Evolutionary conservation across 2,329 filamentous ascomycete species (phyloP).

Genomic region (Laburnicola sp.): DNA sequence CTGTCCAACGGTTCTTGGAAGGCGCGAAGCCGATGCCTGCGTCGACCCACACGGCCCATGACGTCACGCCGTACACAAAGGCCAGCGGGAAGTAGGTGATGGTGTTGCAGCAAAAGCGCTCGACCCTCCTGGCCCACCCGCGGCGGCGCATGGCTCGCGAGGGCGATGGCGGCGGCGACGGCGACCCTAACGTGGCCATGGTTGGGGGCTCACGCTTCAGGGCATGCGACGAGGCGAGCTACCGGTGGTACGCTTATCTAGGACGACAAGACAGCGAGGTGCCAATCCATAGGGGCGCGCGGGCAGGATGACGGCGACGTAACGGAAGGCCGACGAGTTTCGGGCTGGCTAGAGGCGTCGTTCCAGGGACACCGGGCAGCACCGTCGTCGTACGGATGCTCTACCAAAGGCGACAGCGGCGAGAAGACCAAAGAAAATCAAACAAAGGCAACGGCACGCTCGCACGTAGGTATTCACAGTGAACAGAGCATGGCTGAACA

Average conservation of each 20-base stretch:
- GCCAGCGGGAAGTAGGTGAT: slow-evolving; percentile 82
- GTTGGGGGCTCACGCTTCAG: slow-evolving; percentile 21
- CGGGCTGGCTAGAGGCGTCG: slow-evolving; percentile 9
- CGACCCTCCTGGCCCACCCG: slow-evolving; percentile 68
- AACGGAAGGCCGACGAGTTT: slow-evolving; percentile 14
- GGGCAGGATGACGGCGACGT: slow-evolving; percentile 9
- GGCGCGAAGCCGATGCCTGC: slow-evolving; percentile 65
- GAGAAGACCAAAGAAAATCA: background rate
- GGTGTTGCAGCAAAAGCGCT: slow-evolving; percentile 80
- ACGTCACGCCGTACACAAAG: slow-evolving; percentile 88
- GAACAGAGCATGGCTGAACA: background rate
- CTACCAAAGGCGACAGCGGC: slow-evolving; percentile 7
- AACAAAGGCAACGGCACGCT: background rate
- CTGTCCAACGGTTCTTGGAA: slow-evolving; percentile 42
- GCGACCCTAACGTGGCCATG: slow-evolving; percentile 47
- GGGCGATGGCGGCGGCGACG: slow-evolving; percentile 45
- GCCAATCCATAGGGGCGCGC: slow-evolving; percentile 14
- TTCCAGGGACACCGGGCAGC: slow-evolving; percentile 24
- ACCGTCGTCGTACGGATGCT: background rate
- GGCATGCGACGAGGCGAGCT: slow-evolving; percentile 31
- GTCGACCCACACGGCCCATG: slow-evolving; percentile 91
- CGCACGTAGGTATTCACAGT: background rate
- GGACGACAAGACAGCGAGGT: slow-evolving; percentile 15
- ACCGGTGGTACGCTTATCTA: slow-evolving; percentile 1
- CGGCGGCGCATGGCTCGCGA: slow-evolving; percentile 44